Evolutionary conservation across 805 yeast species (phyloP).

Genomic region (Saturnispora quitensis): DNA sequence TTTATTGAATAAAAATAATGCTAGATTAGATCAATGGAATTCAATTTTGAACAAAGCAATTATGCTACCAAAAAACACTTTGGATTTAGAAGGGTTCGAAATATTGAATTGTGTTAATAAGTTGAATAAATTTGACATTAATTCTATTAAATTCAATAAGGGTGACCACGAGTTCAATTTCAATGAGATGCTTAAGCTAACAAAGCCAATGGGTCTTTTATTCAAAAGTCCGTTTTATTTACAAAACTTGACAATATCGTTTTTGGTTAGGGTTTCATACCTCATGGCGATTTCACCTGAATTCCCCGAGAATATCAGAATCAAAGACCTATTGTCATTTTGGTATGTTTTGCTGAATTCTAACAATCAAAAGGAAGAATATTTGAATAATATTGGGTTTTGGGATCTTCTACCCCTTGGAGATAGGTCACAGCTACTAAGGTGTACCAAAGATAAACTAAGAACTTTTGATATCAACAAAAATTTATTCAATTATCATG

Average conservation of each 20-base stretch:
- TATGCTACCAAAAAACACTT: background rate
- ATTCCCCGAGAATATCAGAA: slow-evolving; percentile 1
- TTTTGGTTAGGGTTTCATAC: background rate
- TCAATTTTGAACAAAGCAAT: background rate
- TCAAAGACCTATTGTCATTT: background rate
- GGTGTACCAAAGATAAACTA: background rate
- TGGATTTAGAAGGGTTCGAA: background rate
- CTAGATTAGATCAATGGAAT: background rate
- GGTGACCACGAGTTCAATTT: background rate
- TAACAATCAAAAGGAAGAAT: background rate
- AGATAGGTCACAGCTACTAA: background rate
- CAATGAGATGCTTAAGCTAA: background rate
- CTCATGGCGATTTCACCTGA: slow-evolving; percentile 3
- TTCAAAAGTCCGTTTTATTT: background rate
- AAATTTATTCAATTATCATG: background rate
- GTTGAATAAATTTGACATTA: background rate
- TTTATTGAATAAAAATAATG: background rate
- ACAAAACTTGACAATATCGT: slow-evolving; percentile 5
- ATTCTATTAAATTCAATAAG: background rate
- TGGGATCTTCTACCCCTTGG: slow-evolving; percentile 6
- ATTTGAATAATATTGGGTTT: slow-evolving; percentile 6
- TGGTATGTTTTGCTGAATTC: slow-evolving; percentile 4
- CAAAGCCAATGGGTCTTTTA: slow-evolving; percentile 2
- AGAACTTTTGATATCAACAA: background rate
- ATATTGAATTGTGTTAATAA: background rate